Evolutionary conservation across 2,329 filamentous ascomycete genomes (phyloP).

Genomic region (Albophoma yamanashiensis): DNA sequence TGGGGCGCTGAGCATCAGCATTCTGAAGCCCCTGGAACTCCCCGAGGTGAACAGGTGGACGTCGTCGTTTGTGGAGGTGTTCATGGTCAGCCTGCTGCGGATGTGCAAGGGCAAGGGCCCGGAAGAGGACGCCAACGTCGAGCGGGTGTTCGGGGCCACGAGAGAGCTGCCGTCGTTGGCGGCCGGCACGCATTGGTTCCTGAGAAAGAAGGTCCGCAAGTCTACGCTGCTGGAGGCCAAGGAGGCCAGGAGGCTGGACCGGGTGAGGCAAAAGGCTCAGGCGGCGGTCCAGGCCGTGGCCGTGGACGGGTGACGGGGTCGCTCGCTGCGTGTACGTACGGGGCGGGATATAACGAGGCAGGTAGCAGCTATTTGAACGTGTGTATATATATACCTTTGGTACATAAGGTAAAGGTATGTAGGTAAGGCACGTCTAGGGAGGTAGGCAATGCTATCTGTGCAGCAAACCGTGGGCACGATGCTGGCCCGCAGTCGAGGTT

Average conservation of each 20-base stretch:
- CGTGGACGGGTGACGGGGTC: background rate
- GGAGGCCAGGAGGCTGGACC: conserved; percentile 32
- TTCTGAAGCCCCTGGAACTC: conserved; percentile 65
- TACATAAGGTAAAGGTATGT: too few relatives aligned
- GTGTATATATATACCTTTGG: too few relatives aligned
- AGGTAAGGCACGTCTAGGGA: background rate
- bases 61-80: conserved; percentile 65
- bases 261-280: conserved; percentile 22
- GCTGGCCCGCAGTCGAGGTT: too few relatives aligned
- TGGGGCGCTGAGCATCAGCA: conserved; percentile 31
- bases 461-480: background rate
- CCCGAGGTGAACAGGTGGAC: conserved; percentile 68
- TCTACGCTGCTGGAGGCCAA: conserved; percentile 43
- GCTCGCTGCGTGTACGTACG: too few relatives aligned
- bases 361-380: background rate
- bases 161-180: conserved; percentile 57
- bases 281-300: conserved; percentile 13
- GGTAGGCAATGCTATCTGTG: background rate
- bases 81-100: conserved; percentile 67
- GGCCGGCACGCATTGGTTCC: conserved; percentile 66
- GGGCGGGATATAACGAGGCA: background rate
- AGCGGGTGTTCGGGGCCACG: conserved; percentile 55
- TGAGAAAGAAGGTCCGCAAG: conserved; percentile 63
- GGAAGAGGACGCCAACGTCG: conserved; percentile 46
- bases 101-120: conserved; percentile 39